Conservation (phyloP, 495 filamentous ascomycete genomes). For the Neurospora sp. region DNA sequence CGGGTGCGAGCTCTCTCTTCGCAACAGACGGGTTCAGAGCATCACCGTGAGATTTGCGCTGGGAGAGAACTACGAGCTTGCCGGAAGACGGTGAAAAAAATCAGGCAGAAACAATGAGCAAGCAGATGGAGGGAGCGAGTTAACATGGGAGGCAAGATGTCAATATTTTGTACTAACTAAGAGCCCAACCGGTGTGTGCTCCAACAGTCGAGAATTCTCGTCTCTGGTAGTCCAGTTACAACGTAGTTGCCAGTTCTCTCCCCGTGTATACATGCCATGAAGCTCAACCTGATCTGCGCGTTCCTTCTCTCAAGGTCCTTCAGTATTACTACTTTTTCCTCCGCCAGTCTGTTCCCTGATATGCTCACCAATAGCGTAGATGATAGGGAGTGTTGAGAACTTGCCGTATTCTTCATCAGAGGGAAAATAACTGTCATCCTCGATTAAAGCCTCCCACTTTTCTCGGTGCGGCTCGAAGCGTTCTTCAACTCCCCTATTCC, state of each 20-base stretch:
- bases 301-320: neutral
- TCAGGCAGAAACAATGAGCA: neutral
- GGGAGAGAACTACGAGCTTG: neutral
- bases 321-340: neutral
- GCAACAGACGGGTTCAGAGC: neutral
- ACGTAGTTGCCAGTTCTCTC: neutral
- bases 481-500: neutral
- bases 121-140: neutral
- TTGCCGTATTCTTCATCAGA: neutral
- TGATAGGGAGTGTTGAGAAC: neutral
- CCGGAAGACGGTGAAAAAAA: no score
- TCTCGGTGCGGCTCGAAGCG: neutral
- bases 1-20: no score
- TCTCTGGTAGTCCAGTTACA: neutral
- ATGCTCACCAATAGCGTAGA: no score
- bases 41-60: neutral
- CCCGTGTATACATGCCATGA: neutral
- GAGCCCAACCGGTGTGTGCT: neutral
- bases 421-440: neutral
- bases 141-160: neutral
- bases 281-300: neutral
- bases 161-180: neutral
- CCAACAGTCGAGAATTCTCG: neutral
- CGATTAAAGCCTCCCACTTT: neutral
- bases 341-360: neutral